Conservation (phyloP, 441 rosid genomes). For the Hypseocharis bilobata region DNA sequence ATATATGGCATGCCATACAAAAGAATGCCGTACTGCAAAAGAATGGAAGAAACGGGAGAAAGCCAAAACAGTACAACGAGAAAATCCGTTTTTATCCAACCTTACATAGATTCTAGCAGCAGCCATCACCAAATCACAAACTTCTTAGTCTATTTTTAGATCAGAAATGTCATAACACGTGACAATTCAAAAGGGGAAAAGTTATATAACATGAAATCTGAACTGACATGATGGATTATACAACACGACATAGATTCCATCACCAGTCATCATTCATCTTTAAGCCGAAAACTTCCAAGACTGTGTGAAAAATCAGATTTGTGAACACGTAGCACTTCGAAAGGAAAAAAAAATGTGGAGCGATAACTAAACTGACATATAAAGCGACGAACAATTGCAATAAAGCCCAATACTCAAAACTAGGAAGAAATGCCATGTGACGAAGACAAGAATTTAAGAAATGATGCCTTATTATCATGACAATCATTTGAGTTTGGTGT, state of each 20-base stretch:
- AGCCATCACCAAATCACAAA: neutral
- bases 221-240: neutral
- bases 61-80: neutral
- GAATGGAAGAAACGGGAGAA: neutral
- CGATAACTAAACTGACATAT: neutral
- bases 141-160: neutral
- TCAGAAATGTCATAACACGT: neutral
- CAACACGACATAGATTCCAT: neutral
- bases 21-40: neutral
- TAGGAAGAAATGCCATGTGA: neutral
- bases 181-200: neutral
- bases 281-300: neutral
- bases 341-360: neutral
- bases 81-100: neutral
- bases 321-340: neutral
- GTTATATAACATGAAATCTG: neutral
- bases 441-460: neutral
- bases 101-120: neutral
- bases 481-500: neutral
- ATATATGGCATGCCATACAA: neutral
- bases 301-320: neutral
- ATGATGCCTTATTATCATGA: neutral
- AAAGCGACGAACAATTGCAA: neutral
- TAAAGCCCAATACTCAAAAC: neutral
- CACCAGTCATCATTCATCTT: neutral